phyloP scores from a whole-genome alignment of 371 early-diverging fungal genomes.

The Rhizopus microsporus region DNA sequence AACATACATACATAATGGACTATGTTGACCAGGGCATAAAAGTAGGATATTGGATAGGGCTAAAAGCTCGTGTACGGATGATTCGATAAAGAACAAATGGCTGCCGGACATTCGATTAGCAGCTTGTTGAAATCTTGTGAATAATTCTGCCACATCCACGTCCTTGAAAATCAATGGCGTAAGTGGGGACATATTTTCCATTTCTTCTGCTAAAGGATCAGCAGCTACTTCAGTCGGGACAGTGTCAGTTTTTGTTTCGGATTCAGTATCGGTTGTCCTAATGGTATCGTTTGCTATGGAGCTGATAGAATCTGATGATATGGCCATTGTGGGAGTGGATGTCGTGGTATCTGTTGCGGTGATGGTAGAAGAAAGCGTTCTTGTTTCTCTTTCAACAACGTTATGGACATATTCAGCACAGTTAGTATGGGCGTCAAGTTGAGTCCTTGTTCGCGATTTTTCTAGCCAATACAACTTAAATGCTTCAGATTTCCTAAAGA shows the following conservation, averaged over 20 bases:
- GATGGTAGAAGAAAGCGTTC: too few relatives aligned
- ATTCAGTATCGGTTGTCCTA: constrained; percentile 6
- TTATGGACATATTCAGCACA: too few relatives aligned
- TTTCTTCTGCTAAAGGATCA: constrained; percentile 9
- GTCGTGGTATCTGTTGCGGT: not conserved
- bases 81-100: constrained; percentile 23
- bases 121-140: constrained; percentile 19
- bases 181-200: constrained; percentile 17
- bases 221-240: constrained; percentile 1
- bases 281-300: constrained; percentile 3
- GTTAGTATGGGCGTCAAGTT: constrained; percentile 1
- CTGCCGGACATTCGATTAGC: constrained; percentile 13
- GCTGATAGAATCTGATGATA: not conserved
- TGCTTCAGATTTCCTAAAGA: constrained; percentile 17
- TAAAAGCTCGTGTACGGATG: constrained; percentile 22
- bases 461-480: constrained; percentile 20
- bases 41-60: constrained; percentile 20
- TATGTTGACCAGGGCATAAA: constrained; percentile 16
- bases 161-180: constrained; percentile 22
- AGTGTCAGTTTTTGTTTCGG: not conserved
- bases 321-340: not conserved
- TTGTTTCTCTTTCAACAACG: too few relatives aligned
- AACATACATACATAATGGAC: constrained; percentile 12
- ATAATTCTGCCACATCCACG: constrained; percentile 10
- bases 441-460: constrained; percentile 16